Percentiles rank a stretch among this genome's conserved stretches.
These are phyloP conservation scores for Sicyos baderoa DNA, from an alignment of 306 rosid species.

Conservation along the genomic window DNA sequence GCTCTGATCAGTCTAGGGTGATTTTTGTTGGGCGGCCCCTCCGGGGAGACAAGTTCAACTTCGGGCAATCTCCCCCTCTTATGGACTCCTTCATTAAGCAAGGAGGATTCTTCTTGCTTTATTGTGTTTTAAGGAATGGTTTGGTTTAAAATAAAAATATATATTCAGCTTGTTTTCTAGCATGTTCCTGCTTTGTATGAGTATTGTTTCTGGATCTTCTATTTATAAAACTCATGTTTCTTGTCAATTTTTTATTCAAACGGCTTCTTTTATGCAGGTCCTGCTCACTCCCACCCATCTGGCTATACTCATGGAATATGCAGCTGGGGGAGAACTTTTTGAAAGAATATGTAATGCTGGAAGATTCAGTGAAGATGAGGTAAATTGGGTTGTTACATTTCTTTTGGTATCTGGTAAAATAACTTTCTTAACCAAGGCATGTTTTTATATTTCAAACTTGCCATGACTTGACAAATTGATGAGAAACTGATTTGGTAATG, in stretches of 20 bases:
- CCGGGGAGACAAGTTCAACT: too few relatives aligned
- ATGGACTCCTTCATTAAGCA: too few relatives aligned
- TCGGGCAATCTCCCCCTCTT: too few relatives aligned
- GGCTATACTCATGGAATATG: constrained; percentile 97
- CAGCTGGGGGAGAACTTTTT: constrained; percentile 89
- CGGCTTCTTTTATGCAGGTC: constrained; percentile 35
- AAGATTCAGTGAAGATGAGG: constrained; percentile 97
- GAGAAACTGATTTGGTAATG: background rate
- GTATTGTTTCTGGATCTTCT: background rate
- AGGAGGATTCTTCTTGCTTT: too few relatives aligned
- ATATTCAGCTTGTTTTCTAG: constrained; percentile 1
- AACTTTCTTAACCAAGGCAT: background rate
- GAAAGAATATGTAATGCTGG: constrained; percentile 94
- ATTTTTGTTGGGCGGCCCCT: too few relatives aligned
- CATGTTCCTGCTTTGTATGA: background rate
- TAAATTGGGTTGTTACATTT: constrained; percentile 19
- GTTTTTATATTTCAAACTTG: background rate
- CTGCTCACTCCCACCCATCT: constrained; percentile 76
- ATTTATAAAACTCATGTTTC: background rate
- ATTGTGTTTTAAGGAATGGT: too few relatives aligned
- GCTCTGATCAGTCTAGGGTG: too few relatives aligned
- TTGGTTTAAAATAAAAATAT: background rate
- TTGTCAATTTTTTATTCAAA: background rate
- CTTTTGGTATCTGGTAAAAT: constrained; percentile 5
- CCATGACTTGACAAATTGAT: background rate